These are phyloP conservation scores for Trametes sanguinea DNA, from an alignment of 768 basidiomycete species.

Conservation along the genomic window DNA sequence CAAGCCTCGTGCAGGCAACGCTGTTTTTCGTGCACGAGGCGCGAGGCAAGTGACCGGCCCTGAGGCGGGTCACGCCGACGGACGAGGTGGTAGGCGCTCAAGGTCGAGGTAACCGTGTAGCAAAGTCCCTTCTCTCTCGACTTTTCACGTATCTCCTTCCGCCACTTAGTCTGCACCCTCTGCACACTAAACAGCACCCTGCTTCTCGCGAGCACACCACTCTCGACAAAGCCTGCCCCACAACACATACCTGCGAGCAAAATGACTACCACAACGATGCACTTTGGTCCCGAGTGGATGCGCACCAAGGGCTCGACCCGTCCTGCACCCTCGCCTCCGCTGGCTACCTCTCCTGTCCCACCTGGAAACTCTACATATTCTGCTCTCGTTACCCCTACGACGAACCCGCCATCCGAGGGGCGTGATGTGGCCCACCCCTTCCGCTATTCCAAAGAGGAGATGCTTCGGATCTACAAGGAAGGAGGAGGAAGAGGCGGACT, in stretches of 20 bases:
- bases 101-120: neutral
- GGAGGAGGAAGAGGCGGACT: conserved; percentile 72
- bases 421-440: conserved; percentile 76
- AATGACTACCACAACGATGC: conserved; percentile 71
- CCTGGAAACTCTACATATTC: conserved; percentile 69
- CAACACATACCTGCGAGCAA: conserved; percentile 25
- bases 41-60: conserved; percentile 25
- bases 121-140: conserved; percentile 13
- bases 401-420: conserved; percentile 51
- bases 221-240: conserved; percentile 10
- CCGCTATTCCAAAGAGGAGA: conserved; percentile 82
- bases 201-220: conserved; percentile 9
- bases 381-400: conserved; percentile 61
- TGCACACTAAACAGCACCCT: conserved; percentile 13
- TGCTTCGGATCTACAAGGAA: conserved; percentile 82
- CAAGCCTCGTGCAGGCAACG: conserved; percentile 13
- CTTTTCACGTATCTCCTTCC: conserved; percentile 23
- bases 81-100: neutral
- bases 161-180: conserved; percentile 16
- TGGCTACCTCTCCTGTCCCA: conserved; percentile 37
- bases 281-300: conserved; percentile 95
- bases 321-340: conserved; percentile 59
- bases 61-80: conserved; percentile 29
- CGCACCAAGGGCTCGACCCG: conserved; percentile 65
- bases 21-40: neutral